Conservation (phyloP, 345 rosid species). For the Cardiospermum halicacabum region DNA sequence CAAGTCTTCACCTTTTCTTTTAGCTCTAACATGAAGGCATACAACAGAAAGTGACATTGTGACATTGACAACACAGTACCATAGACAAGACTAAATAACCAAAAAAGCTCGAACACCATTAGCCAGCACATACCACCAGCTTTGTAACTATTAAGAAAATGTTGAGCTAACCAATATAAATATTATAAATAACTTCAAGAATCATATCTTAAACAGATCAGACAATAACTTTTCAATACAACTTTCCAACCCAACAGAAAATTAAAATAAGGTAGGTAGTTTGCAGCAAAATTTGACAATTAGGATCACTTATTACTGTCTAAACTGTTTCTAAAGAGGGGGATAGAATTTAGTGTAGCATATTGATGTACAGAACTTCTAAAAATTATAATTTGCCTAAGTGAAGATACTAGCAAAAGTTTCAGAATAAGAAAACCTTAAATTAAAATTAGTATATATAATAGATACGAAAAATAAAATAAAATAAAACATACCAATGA, state of each 20-base stretch:
- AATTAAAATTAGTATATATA: too few relatives aligned
- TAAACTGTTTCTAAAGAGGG: background rate
- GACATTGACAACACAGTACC: background rate
- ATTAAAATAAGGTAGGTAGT: too few relatives aligned
- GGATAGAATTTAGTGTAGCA: background rate
- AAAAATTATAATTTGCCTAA: too few relatives aligned
- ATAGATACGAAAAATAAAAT: too few relatives aligned
- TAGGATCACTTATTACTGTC: background rate
- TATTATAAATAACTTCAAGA: background rate
- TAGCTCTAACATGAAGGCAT: background rate
- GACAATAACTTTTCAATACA: background rate
- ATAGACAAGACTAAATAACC: background rate
- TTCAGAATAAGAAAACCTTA: background rate
- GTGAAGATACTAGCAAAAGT: background rate
- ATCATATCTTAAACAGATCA: background rate
- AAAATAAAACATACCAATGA: slow-evolving; percentile 61
- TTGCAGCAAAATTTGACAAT: background rate
- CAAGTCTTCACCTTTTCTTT: background rate
- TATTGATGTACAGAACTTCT: too few relatives aligned
- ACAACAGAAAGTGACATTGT: background rate
- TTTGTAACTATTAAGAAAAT: background rate
- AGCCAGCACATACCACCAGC: background rate
- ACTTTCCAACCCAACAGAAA: background rate
- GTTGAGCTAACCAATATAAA: background rate
- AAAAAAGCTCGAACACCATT: background rate